Base-by-base conservation (phyloP, 2,329 filamentous ascomycete genomes). In the Stagonosporopsis rhizophila region DNA sequence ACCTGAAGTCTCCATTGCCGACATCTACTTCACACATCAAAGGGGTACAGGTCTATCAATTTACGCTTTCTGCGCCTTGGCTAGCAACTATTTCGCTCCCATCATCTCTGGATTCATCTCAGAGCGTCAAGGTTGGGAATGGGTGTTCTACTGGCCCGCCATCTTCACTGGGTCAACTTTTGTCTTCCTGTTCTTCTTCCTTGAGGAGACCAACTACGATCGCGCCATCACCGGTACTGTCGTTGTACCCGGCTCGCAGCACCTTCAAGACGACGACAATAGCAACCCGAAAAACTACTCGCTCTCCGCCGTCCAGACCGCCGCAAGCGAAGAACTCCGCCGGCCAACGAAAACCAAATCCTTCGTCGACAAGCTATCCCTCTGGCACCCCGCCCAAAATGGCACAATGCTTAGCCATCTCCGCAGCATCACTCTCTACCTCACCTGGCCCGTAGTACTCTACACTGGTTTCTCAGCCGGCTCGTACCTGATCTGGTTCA, bases 121-220 rank as follows among this genome's bases (percentile, higher is more conserved):
- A 5, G 74, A 77, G 40, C 60, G 66, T 2, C 67, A 73, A 52
- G 72, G 72, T 7, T 77, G 72, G 72, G 53, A 68, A 44, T 75
- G 73, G 73, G 71, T 75, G 2, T 66, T 72, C 53, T 80, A 82
- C 62, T 85, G 82, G 76, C 80, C 80, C 30, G 81, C 84, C 4
- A 85, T 87, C 25, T 79, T 87, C 60, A 69, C 75, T 3, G 82
- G 72, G 0, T 70, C 81, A 1, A 77, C 73, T 9, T 81, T 83
- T 34, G 63, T 86, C 17, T 78, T 85, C 59, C 71, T 83, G 1
- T 86, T 85, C 73, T 82, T 87, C 63, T 81, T 82, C 68, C 81
- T 86, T 77, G 85, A 87, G 68, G 85, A 87, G 69, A 86, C 85
- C 5, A 86, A 84, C 66, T 85, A 81, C 58, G 62, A 76, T 46